Base-by-base conservation (phyloP, 441 rosid genomes). In the Manihot esculenta region DNA sequence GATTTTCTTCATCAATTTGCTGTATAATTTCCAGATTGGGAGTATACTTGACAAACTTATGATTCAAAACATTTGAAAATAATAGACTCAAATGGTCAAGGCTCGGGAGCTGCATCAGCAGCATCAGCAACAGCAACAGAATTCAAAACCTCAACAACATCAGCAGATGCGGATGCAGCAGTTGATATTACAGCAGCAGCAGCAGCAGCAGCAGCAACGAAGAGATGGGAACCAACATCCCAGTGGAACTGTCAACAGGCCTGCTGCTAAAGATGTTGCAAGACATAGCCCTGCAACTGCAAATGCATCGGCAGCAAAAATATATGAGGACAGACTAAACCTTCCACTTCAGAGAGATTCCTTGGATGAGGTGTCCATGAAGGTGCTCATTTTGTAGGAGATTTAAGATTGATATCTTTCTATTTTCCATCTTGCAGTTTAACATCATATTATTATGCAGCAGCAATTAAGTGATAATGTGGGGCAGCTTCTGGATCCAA, bases 261-360 rank as follows among this genome's bases (percentile, higher is more conserved):
- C 80, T 77, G 82, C 79, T 71, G 84, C 85, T 73, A 86, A 78
- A 68, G 94, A 89, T 70, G 73, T 84, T 38, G 77, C 83, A 81
- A 86, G 95, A 68, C 93, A 88, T 54, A 87, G 76, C 70, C 64
- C 96, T 79, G 96, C 84, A 71, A 76, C 89, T 76, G 91, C 90
- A 64, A 93, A 80, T 86, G 84, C 88, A 63, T 76, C 88, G 82
- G 90, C 94, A 33, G 78, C 85, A 69, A 89, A 89, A 81, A 80
- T 89, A 81, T 89, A 85, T 3, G 98, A 91, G 85, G 98, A 89
- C 66, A 86, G 87, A 72, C 77, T 84, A 59, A 95, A 95, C 70
- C 76, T 79, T 80, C 94, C 99, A 62, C 80, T 72, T 70, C 96
- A 80, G 78, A 86, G 90, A 78, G 97, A 93, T 74, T 78, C 91